Conservation (phyloP, 139 green algal species). For the Bryopsis sp. region DNA sequence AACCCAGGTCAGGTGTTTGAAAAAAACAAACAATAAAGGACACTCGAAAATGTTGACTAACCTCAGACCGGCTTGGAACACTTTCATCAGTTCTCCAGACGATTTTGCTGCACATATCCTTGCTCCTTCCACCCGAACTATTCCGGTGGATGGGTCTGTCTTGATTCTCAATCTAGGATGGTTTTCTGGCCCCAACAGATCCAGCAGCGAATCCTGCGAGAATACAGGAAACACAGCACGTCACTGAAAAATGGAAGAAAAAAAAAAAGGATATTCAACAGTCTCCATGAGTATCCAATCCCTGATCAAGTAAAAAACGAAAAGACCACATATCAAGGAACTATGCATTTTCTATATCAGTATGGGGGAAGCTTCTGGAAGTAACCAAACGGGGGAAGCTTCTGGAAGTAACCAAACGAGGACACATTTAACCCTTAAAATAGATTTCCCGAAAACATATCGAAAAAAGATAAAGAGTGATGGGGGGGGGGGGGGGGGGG, state of each 20-base stretch:
- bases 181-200: conserved; percentile 15
- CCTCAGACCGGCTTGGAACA: conserved; percentile 16
- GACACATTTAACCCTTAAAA: too few relatives aligned
- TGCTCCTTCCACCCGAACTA: conserved; percentile 22
- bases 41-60: too few relatives aligned
- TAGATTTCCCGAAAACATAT: too few relatives aligned
- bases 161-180: conserved; percentile 29
- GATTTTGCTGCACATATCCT: not conserved
- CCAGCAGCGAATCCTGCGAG: conserved; percentile 15
- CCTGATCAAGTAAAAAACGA: not conserved
- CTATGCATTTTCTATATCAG: too few relatives aligned
- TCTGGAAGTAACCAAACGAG: too few relatives aligned
- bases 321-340: too few relatives aligned
- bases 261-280: conserved; percentile 11
- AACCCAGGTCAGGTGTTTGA: too few relatives aligned
- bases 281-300: not conserved
- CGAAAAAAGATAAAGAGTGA: too few relatives aligned
- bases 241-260: not conserved
- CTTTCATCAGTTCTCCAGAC: not conserved
- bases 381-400: too few relatives aligned
- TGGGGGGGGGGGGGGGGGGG: too few relatives aligned
- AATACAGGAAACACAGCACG: not conserved
- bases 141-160: conserved; percentile 19
- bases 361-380: too few relatives aligned
- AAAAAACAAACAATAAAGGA: too few relatives aligned